phyloP scores from a whole-genome alignment of 306 rosid species.

The Herpetospermum pedunculosum region DNA sequence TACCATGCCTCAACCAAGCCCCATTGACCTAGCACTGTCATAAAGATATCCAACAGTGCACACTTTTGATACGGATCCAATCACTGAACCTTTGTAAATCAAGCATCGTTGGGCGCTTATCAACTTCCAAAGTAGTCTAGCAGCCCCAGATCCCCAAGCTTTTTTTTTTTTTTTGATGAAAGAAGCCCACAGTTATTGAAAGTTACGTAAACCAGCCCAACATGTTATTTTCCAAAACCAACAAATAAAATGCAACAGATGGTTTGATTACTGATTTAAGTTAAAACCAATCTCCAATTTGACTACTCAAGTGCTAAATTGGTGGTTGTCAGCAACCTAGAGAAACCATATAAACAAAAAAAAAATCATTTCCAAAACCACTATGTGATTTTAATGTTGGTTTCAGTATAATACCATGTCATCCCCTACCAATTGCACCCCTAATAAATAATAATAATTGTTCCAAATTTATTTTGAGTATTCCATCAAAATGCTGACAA shows the following conservation, averaged over 20 bases:
- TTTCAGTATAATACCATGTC: neutral
- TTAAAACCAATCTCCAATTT: neutral
- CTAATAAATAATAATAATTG: neutral
- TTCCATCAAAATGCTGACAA: neutral
- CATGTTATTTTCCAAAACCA: neutral
- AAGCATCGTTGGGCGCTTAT: too few species aligned
- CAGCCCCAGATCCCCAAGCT: too few species aligned
- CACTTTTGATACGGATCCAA: too few species aligned
- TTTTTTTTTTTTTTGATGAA: too few species aligned
- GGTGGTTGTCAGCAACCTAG: neutral
- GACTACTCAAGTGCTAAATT: neutral
- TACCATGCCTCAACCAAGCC: neutral
- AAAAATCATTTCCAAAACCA: neutral
- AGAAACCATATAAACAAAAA: too few species aligned
- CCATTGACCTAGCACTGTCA: neutral
- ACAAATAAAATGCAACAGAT: neutral
- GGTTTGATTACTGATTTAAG: neutral
- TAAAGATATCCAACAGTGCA: too few species aligned
- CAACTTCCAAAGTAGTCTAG: too few species aligned
- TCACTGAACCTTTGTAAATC: too few species aligned
- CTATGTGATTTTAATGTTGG: neutral
- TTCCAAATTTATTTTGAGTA: neutral
- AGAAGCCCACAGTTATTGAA: neutral
- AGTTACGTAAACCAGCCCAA: neutral
- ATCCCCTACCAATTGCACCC: neutral